phyloP scores from a whole-genome alignment of 2,329 filamentous ascomycete species.

The Pseudogymnoascus sp. region DNA sequence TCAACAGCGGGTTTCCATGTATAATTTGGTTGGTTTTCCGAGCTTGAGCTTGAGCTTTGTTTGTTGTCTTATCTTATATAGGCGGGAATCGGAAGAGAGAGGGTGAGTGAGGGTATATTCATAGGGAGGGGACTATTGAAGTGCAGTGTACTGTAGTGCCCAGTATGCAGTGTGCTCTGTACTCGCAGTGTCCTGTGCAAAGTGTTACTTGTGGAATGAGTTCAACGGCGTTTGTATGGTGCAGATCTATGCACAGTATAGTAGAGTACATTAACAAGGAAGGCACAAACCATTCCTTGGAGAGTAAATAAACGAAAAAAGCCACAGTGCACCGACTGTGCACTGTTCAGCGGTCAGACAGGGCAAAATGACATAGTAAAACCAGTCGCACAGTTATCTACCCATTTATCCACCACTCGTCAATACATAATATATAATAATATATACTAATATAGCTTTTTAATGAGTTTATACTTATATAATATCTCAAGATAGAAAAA shows the following conservation, averaged over 20 bases:
- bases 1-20: not conserved
- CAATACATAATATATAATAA: not conserved
- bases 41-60: not conserved
- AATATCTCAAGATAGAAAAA: not conserved
- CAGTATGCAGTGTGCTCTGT: not conserved
- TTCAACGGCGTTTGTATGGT: not conserved
- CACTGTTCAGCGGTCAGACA: not conserved
- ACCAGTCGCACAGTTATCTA: not conserved
- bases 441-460: no score
- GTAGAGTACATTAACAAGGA: not conserved
- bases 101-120: not conserved
- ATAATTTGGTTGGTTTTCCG: not conserved
- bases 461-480: not conserved
- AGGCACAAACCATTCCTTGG: not conserved
- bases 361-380: constrained; percentile 3
- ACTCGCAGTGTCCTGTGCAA: no score
- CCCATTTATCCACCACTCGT: not conserved
- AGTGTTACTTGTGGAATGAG: not conserved
- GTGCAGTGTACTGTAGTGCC: not conserved
- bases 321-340: no score
- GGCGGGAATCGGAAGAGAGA: not conserved
- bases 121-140: not conserved
- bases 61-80: constrained; percentile 1
- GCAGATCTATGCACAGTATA: not conserved
- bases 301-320: not conserved